Conservation (phyloP, 2,329 filamentous ascomycete species). For the Fusarium drepaniforme region DNA sequence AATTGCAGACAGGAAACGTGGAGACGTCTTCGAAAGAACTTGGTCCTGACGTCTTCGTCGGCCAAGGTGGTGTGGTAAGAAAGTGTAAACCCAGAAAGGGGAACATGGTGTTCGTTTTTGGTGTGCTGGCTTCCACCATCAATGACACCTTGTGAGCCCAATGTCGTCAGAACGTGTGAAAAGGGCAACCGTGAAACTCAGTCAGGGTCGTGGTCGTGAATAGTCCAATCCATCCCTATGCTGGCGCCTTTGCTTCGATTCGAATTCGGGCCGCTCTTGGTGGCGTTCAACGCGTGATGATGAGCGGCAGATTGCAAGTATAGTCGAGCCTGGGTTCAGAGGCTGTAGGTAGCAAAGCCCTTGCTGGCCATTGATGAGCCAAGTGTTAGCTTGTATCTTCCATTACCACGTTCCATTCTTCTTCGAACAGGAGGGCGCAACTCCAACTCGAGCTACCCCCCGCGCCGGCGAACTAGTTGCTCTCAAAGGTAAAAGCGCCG, state of each 20-base stretch:
- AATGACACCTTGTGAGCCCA: slow-evolving; percentile 3
- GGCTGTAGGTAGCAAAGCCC: slow-evolving; percentile 1
- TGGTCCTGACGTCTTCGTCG: slow-evolving; percentile 14
- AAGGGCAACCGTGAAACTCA: slow-evolving; percentile 4
- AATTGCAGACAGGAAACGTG: slow-evolving; percentile 6
- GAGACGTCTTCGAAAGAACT: slow-evolving; percentile 9
- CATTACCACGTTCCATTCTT: slow-evolving; percentile 12
- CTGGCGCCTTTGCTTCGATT: slow-evolving; percentile 9
- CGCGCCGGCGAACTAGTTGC: slow-evolving; percentile 6
- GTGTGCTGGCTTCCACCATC: slow-evolving; percentile 6
- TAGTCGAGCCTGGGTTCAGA: slow-evolving; percentile 17
- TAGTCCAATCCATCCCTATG: neutral
- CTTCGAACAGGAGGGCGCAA: slow-evolving; percentile 12
- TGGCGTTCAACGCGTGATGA: slow-evolving; percentile 30
- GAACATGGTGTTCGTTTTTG: slow-evolving; percentile 9
- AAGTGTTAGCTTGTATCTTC: slow-evolving; percentile 2
- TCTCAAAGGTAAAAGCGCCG: slow-evolving; percentile 10
- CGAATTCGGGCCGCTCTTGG: slow-evolving; percentile 28
- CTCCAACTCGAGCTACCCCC: neutral
- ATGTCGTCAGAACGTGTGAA: neutral
- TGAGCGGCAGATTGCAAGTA: slow-evolving; percentile 15
- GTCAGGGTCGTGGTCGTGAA: slow-evolving; percentile 8
- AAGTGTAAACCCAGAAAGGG: slow-evolving; percentile 15
- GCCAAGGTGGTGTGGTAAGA: slow-evolving; percentile 4
- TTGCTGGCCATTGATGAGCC: slow-evolving; percentile 7